A percentile compares a stretch with the other conserved stretches of the same genome.
Conservation (phyloP, 129 eudicot species). For the Pittosporum tobira region DNA sequence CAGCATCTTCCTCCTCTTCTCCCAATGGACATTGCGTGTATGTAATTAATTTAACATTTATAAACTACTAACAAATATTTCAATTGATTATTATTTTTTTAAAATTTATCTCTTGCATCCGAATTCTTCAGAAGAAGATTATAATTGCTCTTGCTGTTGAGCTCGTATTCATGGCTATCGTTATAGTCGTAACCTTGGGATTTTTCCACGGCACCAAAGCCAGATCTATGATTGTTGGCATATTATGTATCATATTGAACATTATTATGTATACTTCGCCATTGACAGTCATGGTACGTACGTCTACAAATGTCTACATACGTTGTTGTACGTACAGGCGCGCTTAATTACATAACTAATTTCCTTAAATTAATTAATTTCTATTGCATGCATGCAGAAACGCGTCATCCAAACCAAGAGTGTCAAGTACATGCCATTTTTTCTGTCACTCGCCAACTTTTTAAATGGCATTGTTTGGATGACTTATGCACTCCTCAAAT, state of each 20-base stretch:
- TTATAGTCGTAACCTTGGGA: constrained; percentile 29
- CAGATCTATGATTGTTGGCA: constrained; percentile 56
- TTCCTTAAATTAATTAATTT: background rate
- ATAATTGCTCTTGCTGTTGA: constrained; percentile 20
- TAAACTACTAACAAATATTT: no score
- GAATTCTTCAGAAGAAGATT: constrained; percentile 45
- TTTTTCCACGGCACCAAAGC: constrained; percentile 28
- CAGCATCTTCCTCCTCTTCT: constrained; percentile 48
- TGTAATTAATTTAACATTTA: no score
- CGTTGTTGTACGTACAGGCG: no score
- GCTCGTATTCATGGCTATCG: constrained; percentile 20
- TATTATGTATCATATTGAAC: constrained; percentile 45
- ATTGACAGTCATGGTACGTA: constrained; percentile 77
- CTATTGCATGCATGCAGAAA: constrained; percentile 36
- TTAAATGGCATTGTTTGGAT: constrained; percentile 56
- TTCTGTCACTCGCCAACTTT: constrained; percentile 56
- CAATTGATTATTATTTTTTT: no score
- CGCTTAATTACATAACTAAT: no score
- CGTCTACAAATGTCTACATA: no score
- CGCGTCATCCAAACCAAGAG: constrained; percentile 74
- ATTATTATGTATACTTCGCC: constrained; percentile 73
- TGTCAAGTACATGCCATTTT: constrained; percentile 82
- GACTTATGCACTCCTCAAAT: constrained; percentile 47
- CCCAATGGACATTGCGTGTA: constrained; percentile 55
- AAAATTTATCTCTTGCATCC: no score